Evolutionary conservation across 352 stramenopile genomes (phyloP).

Genomic region (Thraustochytrium striatum): DNA sequence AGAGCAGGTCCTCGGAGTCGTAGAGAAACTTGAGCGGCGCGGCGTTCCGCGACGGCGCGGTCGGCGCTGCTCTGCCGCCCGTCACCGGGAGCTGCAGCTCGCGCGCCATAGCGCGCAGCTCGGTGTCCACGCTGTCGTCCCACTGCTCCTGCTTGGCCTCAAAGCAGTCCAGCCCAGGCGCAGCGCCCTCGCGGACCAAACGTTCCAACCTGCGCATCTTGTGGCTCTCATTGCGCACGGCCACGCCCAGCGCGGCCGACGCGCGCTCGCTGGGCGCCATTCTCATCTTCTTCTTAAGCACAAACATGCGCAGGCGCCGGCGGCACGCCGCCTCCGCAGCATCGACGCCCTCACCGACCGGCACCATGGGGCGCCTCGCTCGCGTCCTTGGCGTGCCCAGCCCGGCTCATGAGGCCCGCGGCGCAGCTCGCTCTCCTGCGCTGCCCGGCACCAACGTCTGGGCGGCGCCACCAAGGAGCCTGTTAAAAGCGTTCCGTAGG

Average conservation of each 20-base stretch:
- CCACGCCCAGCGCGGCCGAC: not conserved
- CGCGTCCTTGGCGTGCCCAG: not conserved
- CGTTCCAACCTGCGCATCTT: not conserved
- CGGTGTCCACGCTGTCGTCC: not conserved
- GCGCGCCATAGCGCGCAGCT: not conserved
- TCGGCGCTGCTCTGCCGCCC: too few relatives aligned
- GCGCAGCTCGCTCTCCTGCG: not conserved
- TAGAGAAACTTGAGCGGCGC: not conserved
- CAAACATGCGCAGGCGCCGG: not conserved
- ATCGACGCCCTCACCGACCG: not conserved
- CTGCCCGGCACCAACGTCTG: not conserved
- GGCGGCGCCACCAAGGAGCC: not conserved
- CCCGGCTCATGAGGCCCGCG: not conserved
- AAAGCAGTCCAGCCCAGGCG: not conserved
- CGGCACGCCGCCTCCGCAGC: not conserved
- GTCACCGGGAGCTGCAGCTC: not conserved
- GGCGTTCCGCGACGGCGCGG: not conserved
- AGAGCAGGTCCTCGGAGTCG: slow-evolving; percentile 25
- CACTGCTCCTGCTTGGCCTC: not conserved
- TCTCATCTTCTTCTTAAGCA: not conserved
- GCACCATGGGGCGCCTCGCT: not conserved
- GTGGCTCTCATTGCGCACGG: not conserved
- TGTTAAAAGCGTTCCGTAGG: not conserved
- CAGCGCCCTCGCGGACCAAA: not conserved
- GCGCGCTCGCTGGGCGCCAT: not conserved